Base-by-base conservation (phyloP, 2,329 filamentous ascomycete genomes). In the Penicillium sp. region DNA sequence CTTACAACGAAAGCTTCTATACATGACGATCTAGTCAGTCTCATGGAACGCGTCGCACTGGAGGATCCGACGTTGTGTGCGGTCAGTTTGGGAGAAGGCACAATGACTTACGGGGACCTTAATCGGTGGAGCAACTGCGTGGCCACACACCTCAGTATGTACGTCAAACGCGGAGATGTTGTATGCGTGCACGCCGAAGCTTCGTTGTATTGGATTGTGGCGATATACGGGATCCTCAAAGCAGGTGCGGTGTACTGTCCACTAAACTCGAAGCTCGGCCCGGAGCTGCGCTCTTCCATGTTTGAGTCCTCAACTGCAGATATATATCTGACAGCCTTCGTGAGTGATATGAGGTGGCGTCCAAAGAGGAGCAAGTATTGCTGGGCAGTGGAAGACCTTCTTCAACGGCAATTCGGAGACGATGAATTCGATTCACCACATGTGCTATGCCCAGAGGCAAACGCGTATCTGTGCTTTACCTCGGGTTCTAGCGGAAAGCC, bases 401-500 rank as follows among this genome's bases (percentile, higher is more conserved):
- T 54, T 31, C 45, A 19, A 5, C 29, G 35, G 30, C n/a, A 50
- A 15, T 29, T 49, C 47, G 19, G 11, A 26, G 23, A 15, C 26
- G 30, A 17, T 13, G 13, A 15, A 26, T n/a, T 21, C 31, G 21
- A 29, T 26, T 26, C n/a, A 29, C 7, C n/a, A 2, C 19, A 19
- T 7, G 47, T 49, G 5, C 19, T 29, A 8, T 15, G 26, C 11
- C n/a, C 56, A 5, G 49, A 58, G 13, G 55, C 44, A 7, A 58
- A 55, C 19, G 79, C 78, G 0, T 83, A 80, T 58, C 30, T 83
- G 0, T 78, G 76, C 51, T 83, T 81, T 61, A 83, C 82, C 0
- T 82, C 79, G 1, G 81, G 81, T 0, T 66, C 65, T 3, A 69
- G 65, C 7, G 67, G 67, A 3, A 55, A 59, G 3, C 67, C 67